Evolutionary conservation across 495 filamentous ascomycete genomes (phyloP).

Genomic region (Penicillium paxilli): DNA sequence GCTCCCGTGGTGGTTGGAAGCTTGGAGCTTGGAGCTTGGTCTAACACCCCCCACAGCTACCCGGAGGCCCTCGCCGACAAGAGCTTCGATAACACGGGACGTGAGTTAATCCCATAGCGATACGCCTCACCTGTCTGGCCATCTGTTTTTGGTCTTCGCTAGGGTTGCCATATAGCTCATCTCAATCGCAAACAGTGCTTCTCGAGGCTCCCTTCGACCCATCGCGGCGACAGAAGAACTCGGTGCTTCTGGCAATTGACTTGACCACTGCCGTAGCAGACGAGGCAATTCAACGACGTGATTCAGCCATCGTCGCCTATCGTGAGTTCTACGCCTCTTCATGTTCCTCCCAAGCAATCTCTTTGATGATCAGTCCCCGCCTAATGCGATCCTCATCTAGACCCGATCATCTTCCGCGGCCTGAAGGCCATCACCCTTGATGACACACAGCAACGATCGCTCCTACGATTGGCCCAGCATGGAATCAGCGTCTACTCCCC

Average conservation of each 20-base stretch:
- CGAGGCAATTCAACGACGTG: slow-evolving; percentile 76
- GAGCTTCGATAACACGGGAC: slow-evolving; percentile 90
- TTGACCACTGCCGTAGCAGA: slow-evolving; percentile 86
- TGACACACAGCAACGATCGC: slow-evolving; percentile 81
- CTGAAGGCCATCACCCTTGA: slow-evolving; percentile 82
- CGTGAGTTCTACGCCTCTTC: too few species aligned
- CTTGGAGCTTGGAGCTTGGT: slow-evolving; percentile 17
- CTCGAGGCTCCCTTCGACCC: slow-evolving; percentile 73
- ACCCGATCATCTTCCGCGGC: slow-evolving; percentile 93
- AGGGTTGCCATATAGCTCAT: too few species aligned
- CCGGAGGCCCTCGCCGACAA: slow-evolving; percentile 86
- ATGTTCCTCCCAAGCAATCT: too few species aligned
- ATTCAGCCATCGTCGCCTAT: slow-evolving; percentile 83
- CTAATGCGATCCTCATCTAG: slow-evolving; percentile 38
- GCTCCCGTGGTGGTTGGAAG: slow-evolving; percentile 6
- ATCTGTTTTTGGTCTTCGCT: too few species aligned
- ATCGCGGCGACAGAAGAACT: slow-evolving; percentile 59
- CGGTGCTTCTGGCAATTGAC: slow-evolving; percentile 87
- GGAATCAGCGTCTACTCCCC: slow-evolving; percentile 95
- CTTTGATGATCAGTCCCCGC: too few species aligned
- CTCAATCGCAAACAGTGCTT: slow-evolving; percentile 69
- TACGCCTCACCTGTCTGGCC: neutral
- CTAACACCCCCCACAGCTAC: slow-evolving; percentile 57
- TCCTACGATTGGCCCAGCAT: slow-evolving; percentile 79
- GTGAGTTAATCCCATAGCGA: slow-evolving; percentile 56